Base-by-base conservation (phyloP, 805 yeast species). In the Clavispora phyllophila region DNA sequence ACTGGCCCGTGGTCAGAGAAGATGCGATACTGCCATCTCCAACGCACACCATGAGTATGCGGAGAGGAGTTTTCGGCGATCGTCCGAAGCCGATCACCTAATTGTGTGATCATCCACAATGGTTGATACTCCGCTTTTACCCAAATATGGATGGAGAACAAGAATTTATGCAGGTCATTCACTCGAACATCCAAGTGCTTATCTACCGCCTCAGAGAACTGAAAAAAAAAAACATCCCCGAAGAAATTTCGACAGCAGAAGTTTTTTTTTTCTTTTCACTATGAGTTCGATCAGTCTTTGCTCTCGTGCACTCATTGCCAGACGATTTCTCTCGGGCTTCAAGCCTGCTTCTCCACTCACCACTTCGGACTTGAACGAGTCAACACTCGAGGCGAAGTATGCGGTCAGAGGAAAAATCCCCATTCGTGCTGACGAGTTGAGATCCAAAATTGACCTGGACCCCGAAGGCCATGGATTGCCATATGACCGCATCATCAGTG, bases 391-490 rank as follows among this genome's bases (percentile, higher is more conserved):
- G 41, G 98, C 99, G 17, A 84, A 90, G 59, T 93, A 93, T 60
- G 99, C 99, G 4, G 99, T 93, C 22, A 76, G 99, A 57, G 99
- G 99, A 23, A 74, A 79, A 26, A 85, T 93, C 46, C 98, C 99
- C n/a, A 78, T 84, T 48, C 79, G 88, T 52, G 98, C 99, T 20
- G 98, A 91, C 55, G 86, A 88, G 58, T 68, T 93, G 45, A 73
- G 82, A 45, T 66, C 64, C 9, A 75, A 78, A 51, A 70, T 93
- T 31, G 47, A 53, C 18, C 60, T 62, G 9, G 60, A 67, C 33
- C 67, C 67, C 2, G 70, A 77, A 31, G 82, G 85, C 20, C 72
- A 70, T 15, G 78, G 85, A 5, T 68, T 88, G 50, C 95, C 96
- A 0, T 93, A 89, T 59, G 66, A 76, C 34, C 69, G 76, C 46